Base-by-base conservation (phyloP, 495 filamentous ascomycete genomes). In the Xylaria grammica region DNA sequence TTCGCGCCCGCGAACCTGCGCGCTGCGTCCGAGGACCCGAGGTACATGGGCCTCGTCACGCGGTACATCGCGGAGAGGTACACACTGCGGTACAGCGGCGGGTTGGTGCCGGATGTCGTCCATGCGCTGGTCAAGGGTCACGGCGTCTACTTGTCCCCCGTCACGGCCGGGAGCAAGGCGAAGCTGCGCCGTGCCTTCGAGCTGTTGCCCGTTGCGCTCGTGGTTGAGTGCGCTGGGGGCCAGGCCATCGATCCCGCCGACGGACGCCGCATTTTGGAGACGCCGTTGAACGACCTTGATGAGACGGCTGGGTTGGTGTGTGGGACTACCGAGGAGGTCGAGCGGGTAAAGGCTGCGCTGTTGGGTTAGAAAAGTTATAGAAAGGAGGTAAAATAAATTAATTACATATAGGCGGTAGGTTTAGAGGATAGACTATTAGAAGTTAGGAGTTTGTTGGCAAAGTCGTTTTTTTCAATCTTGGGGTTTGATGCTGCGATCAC, bases 1-100 rank as follows among this genome's bases (percentile, higher is more conserved):
- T 85, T 86, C 58, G 77, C 83, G 0, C 83, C 83, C 0, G 82
- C 83, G n/a, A 86, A 86, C 60, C 66, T 86, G 36, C 78, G 83
- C 38, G 73, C 78, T 0, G 81, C 82, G 3, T 72, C 78, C 11
- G 75, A 82, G 24, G 69, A 79, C 32, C 58, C 67, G 30, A 61
- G 66, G 26, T 86, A 86, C 60, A 76, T 77, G 69, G 24, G 36
- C 0, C 69, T 86, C 0, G 69, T 86, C 9, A 69, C 69, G 27
- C 60, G 73, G 9, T 84, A 74, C 55, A 75, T 84, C 27, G 22
- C 51, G 26, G 62, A 78, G 29, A 72, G 73, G 50, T 85, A 83
- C 62, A 85, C 82, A 8, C 67, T 86, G 45, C 74, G 83, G 4
- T 86, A 85, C 59, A 75, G 77, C 58, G 82, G 82, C 4, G 83